Evolutionary conservation across 176 grass and related monocot species (phyloP).

Genomic region (Aechmea fasciata): DNA sequence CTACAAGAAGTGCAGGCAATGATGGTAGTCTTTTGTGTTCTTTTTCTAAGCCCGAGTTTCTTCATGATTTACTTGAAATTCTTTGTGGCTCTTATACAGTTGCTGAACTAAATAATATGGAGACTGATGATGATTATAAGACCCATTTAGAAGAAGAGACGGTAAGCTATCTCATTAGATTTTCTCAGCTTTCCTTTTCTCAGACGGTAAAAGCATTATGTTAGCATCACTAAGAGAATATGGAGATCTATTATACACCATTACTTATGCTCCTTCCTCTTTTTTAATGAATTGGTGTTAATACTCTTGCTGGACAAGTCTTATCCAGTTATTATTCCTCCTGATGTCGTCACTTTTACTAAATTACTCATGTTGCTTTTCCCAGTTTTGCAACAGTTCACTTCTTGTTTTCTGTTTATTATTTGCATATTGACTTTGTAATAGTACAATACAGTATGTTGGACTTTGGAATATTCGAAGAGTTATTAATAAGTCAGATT

Average conservation of each 20-base stretch:
- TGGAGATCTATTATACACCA: too few species aligned
- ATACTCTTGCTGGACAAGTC: too few species aligned
- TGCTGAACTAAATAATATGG: slow-evolving; percentile 38
- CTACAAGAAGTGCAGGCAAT: slow-evolving; percentile 26
- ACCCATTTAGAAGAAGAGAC: slow-evolving; percentile 59
- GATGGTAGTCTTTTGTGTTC: slow-evolving; percentile 16
- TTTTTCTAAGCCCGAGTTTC: slow-evolving; percentile 3
- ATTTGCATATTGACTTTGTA: too few species aligned
- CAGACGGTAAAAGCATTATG: background rate
- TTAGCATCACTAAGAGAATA: background rate
- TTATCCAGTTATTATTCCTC: too few species aligned
- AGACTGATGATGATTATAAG: slow-evolving; percentile 63
- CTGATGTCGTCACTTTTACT: too few species aligned
- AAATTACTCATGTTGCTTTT: too few species aligned
- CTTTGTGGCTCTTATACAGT: slow-evolving; percentile 8
- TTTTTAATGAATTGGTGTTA: background rate
- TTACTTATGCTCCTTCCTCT: too few species aligned
- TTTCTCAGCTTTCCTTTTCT: background rate
- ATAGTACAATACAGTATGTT: too few species aligned
- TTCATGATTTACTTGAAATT: background rate
- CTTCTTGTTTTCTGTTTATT: too few species aligned
- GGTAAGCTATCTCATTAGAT: slow-evolving; percentile 33
- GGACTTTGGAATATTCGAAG: too few species aligned
- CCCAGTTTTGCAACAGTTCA: too few species aligned
- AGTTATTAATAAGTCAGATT: too few species aligned